These are phyloP conservation scores for Ambrosia trifida DNA, from an alignment of 129 eudicot genomes.

Conservation along the genomic window DNA sequence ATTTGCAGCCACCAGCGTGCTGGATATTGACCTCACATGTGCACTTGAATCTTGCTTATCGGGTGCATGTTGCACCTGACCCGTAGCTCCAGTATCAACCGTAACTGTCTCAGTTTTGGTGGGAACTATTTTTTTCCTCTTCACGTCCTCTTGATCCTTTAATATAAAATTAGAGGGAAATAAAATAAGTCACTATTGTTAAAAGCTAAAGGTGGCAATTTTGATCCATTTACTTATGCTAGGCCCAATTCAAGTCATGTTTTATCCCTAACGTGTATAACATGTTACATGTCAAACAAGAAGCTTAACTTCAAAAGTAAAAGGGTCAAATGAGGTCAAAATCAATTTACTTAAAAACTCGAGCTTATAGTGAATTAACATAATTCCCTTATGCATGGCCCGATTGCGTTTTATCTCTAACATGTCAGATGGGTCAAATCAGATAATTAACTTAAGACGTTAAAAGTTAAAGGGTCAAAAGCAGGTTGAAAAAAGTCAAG, in stretches of 20 bases:
- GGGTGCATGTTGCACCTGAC: conserved; percentile 38
- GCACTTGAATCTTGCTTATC: conserved; percentile 38
- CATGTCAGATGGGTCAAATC: background rate
- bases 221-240: background rate
- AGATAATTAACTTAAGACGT: background rate
- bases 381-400: background rate
- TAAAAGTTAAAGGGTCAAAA: background rate
- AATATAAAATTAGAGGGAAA: conserved; percentile 1
- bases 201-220: background rate
- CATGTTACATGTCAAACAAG: too few species aligned
- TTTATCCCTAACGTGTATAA: background rate
- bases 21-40: conserved; percentile 32
- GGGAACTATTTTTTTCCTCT: conserved; percentile 53
- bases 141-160: conserved; percentile 61
- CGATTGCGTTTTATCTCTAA: background rate
- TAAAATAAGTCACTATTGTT: background rate
- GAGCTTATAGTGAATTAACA: too few species aligned
- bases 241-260: background rate
- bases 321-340: too few species aligned
- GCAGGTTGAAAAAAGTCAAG: background rate
- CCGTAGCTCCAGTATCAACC: conserved; percentile 39
- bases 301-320: too few species aligned
- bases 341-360: too few species aligned
- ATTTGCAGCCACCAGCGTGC: conserved; percentile 30
- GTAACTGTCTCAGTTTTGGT: conserved; percentile 37